Evolutionary conservation across 1,284 basidiomycete genomes (phyloP), one percentile per base, ranked within the genome.

Genomic region (Austroboletus olivaceoglutinosus): DNA sequence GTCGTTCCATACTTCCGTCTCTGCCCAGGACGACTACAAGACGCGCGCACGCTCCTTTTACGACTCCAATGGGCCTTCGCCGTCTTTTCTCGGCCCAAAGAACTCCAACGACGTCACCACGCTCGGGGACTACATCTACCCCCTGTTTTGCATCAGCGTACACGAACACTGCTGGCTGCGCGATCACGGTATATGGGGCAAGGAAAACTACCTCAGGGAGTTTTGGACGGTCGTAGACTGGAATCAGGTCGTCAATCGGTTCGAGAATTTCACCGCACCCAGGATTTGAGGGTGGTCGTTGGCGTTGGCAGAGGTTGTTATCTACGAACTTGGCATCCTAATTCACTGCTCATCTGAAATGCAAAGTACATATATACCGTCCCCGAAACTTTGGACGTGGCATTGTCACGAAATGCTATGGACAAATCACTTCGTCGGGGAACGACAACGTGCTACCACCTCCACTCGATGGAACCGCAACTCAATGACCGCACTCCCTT

Each of bases 121-220:
- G 0, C 58, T 74, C 16, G 88, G 86, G 27, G 76, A 82, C 40
- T 72, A 74, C 18, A 70, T 95, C 40, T 85, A 78, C 67, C 93
- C 93, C 13, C 68, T 96, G 40, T 86, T 96, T 64, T 93, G 91
- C 59, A 70, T 98, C 54, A 89, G 86, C 49, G 80, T 96, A 21
- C 85, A 93, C 63, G 94, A 98, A 71, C 94, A 94, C 63, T 87
- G 90, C 22, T 99, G 94, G 89, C 75, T 99, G 59, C 86, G 89
- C 44, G 88, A 88, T 53, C 95, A 92, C 64, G 96, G 96, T 12
- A 84, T 99, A 16, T 96, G 92, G 91, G 93, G 92, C 37, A 93
- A 93, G 73, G 91, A 93, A 66, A 78, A 83, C 65, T 99, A 96
- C 77, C 73, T 97, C 60, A 83, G 81, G 63, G 81, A 89, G 64